A percentile compares a stretch with the other conserved stretches of the same genome.
These are phyloP conservation scores for Ustilago crameri DNA, from an alignment of 1,284 basidiomycete genomes.

Conservation along the genomic window DNA sequence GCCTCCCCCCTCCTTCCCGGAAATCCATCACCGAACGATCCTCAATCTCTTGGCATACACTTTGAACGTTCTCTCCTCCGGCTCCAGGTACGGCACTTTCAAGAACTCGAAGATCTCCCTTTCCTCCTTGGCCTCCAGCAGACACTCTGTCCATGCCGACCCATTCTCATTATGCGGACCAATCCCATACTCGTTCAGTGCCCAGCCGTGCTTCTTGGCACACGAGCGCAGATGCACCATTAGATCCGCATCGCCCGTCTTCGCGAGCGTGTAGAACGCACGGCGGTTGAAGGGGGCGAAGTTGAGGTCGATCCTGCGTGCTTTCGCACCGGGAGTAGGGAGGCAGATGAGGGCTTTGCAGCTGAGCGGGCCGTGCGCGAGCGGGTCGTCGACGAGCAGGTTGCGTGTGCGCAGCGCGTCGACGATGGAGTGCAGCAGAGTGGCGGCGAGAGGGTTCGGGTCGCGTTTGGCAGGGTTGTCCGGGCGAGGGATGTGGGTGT, in stretches of 20 bases:
- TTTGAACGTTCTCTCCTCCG: conserved; percentile 25
- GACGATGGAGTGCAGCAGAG: conserved; percentile 14
- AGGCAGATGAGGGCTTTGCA: conserved; percentile 32
- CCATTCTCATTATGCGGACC: conserved; percentile 36
- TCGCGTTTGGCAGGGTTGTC: conserved; percentile 8
- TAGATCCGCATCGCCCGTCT: conserved; percentile 36
- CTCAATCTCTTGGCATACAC: conserved; percentile 12
- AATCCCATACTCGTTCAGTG: conserved; percentile 39
- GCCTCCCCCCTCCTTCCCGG: too few relatives aligned
- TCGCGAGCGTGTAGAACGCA: conserved; percentile 39
- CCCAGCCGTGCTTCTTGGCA: conserved; percentile 24
- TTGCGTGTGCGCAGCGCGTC: conserved; percentile 9
- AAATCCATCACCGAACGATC: conserved; percentile 3
- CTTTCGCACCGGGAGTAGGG: conserved; percentile 9
- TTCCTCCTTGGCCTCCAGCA: conserved; percentile 34
- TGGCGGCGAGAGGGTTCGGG: conserved; percentile 14
- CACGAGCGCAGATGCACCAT: conserved; percentile 34
- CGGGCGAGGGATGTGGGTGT: conserved; percentile 13
- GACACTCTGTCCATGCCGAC: conserved; percentile 28
- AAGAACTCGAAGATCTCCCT: conserved; percentile 33
- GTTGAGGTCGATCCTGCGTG: conserved; percentile 36
- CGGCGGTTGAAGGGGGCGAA: conserved; percentile 33
- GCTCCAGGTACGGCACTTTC: conserved; percentile 24
- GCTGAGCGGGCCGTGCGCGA: conserved; percentile 28
- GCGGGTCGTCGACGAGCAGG: conserved; percentile 22